Conservation (phyloP, 371 early-diverging fungal species). For the Mortierella sp. region DNA sequence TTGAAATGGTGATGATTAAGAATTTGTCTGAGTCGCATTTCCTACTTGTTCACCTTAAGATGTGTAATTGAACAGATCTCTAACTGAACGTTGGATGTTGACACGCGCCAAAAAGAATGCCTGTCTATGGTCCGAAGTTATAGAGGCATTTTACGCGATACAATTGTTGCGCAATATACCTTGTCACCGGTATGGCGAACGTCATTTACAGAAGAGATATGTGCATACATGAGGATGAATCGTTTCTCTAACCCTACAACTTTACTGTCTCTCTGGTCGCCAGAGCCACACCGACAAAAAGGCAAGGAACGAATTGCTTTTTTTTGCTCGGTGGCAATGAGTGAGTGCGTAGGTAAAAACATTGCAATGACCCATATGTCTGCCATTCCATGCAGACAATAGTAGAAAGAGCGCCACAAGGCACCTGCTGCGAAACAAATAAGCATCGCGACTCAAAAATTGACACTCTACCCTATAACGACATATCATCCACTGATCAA, state of each 20-base stretch:
- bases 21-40: not conserved
- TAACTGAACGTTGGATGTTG: no score
- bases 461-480: no score
- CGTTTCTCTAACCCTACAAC: not conserved
- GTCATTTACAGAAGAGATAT: not conserved
- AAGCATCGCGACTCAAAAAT: not conserved
- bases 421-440: not conserved
- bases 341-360: not conserved
- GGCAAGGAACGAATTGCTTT: not conserved
- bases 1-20: not conserved
- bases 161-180: not conserved
- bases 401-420: not conserved
- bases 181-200: not conserved
- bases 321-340: no score
- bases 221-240: not conserved
- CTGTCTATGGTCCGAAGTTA: no score
- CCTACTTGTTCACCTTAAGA: no score
- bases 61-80: no score
- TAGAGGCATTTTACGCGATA: no score
- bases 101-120: no score
- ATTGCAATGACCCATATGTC: not conserved
- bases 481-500: not conserved
- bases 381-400: no score
- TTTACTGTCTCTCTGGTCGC: no score
- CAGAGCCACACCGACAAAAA: not conserved